These are phyloP conservation scores for Fusarium sp. DNA, from an alignment of 2,329 filamentous ascomycete species.

Conservation along the genomic window DNA sequence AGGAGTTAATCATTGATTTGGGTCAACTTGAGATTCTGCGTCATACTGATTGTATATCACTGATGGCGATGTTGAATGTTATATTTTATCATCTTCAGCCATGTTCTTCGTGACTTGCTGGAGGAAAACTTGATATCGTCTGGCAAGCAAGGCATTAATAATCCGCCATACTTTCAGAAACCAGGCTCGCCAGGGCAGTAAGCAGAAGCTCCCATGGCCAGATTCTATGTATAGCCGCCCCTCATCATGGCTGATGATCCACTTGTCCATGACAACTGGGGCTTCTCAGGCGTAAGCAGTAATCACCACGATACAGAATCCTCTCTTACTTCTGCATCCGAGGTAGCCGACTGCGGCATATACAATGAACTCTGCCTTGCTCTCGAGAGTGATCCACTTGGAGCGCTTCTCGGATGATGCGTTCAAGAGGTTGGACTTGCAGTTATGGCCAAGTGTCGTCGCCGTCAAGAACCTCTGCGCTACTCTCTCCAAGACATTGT, in stretches of 20 bases:
- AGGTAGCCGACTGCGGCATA: neutral
- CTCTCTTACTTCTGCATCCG: neutral
- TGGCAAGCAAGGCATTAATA: neutral
- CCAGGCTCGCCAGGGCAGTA: neutral
- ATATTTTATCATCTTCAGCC: neutral
- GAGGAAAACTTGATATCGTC: neutral
- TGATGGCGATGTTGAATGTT: slow-evolving; percentile 12
- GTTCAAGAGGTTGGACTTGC: neutral
- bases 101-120: neutral
- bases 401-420: neutral
- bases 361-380: neutral
- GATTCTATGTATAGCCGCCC: neutral
- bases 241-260: neutral
- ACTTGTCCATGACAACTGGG: neutral
- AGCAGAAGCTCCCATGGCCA: neutral
- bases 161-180: neutral
- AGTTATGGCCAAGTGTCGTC: neutral
- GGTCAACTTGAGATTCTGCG: neutral
- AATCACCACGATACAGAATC: neutral
- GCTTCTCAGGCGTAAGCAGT: neutral
- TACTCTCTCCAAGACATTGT: neutral
- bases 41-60: slow-evolving; percentile 3
- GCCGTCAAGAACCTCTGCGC: neutral
- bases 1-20: slow-evolving; percentile 19
- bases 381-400: neutral